Base-by-base conservation (phyloP, 129 eudicot species). In the Arctium lappa region DNA sequence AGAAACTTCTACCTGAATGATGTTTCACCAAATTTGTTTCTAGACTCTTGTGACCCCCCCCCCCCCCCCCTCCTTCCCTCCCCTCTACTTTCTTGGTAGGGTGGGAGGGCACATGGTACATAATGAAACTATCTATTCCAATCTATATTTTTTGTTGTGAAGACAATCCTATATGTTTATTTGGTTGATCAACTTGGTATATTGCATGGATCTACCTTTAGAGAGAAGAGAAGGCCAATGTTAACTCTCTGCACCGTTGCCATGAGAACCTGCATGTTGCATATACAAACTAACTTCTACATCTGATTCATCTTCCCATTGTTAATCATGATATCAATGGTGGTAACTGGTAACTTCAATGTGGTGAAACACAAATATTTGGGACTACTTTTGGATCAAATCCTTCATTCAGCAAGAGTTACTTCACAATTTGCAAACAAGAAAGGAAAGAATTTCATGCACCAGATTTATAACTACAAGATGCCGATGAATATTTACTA, bases 321-420 rank as follows among this genome's bases (percentile, higher is more conserved):
- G 2, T 22, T 65, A n/a, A 5, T 27, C 12, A 65, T 22, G 27
- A 27, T 8, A 8, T 4, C 12, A 29, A n/a, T 6, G 34, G 46
- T 72, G 38, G 13, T 48, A 48, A 50, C 69, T 72, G 38, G 13
- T 48, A 75, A 50, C 69, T 48, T 46, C 38, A 12, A 46, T 46
- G 6, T 6, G 34, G 15, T 66, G 71, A 22, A 65, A 66, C 33
- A 66, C 8, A 1, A 30, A 32, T 0, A 27, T 44, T 11, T 30
- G 38, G 38, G 5, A 30, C 79, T 75, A 42, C 40, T 13, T 75
- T 27, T 30, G 27, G 56, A 39, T 10, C 44, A 73, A 39, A 73
- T 73, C 33, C 53, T 73, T 37, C 50, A n/a, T 11, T 48, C 79
- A 76, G 16, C 62, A 76, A 76, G 22, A 56, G 72, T 77, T 50